Conservation (phyloP, 257 asterid genomes). For the Echium plantagineum region DNA sequence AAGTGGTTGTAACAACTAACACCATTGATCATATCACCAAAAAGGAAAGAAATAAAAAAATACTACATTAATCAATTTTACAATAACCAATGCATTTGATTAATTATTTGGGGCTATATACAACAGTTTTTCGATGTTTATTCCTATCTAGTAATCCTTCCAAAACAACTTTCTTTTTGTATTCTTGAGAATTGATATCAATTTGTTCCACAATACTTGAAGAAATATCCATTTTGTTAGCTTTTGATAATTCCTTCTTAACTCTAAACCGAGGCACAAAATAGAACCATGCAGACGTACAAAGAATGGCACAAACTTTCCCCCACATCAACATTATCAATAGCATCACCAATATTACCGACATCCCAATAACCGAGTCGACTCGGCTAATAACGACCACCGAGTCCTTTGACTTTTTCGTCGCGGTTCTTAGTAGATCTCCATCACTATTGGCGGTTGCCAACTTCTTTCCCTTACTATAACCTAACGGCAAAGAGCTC, state of each 20-base stretch:
- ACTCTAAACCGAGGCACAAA: constrained; percentile 11
- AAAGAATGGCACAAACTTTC: constrained; percentile 31
- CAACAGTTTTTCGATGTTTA: constrained; percentile 7
- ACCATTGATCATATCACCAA: background rate
- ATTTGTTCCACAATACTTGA: constrained; percentile 2
- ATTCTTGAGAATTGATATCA: constrained; percentile 8
- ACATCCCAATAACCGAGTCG: constrained; percentile 23
- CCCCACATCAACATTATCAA: constrained; percentile 30
- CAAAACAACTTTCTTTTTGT: constrained; percentile 28
- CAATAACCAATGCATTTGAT: background rate
- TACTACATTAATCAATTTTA: background rate
- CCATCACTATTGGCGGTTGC: background rate
- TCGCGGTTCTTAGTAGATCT: background rate
- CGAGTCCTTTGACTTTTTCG: background rate
- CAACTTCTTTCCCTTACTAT: background rate
- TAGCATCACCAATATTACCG: constrained; percentile 16
- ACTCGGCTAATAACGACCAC: constrained; percentile 1
- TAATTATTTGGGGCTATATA: background rate
- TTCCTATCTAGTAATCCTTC: constrained; percentile 28
- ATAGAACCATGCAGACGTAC: constrained; percentile 28
- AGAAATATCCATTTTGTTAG: background rate
- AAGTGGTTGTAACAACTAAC: background rate
- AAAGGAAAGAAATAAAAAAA: background rate
- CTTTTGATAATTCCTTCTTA: background rate
- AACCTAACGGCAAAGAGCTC: constrained; percentile 11